Base-by-base conservation (phyloP, 2,329 filamentous ascomycete genomes). In the Akanthomyces muscarius region DNA sequence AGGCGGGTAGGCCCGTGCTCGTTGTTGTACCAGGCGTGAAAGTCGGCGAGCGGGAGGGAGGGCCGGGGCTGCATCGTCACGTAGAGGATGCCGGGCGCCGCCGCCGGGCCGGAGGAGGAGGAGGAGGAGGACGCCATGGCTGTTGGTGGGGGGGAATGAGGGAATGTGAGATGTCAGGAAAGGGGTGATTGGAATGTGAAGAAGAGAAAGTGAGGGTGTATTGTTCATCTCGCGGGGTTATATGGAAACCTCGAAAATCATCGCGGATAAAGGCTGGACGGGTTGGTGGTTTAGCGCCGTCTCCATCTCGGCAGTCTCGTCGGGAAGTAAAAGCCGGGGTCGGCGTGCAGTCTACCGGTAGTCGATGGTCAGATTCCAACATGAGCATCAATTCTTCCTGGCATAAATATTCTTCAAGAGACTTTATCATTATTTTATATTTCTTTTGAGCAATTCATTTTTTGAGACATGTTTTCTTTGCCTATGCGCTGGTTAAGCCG, bases 1-100 rank as follows among this genome's bases (percentile, higher is more conserved):
- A 96, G 83, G 54, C 92, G 89, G 18, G 87, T 85, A 21, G 92
- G 92, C 61, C 92, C 92, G 77, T 96, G 92, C 78, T 96, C 92
- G 75, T 92, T 95, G 79, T 96, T 93, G 80, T 96, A 96, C 90
- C 91, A 94, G 73, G 96, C 91, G 75, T 96, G 89, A 77, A 96
- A 96, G 70, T 90, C 86, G 66, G 85, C 80, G 54, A 83, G 76
- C 62, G 87, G 80, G 69, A 92, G 81, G 68, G 82, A 83, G 63
- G 84, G 80, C 73, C 84, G 82, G 69, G 91, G 91, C 76, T 93
- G 87, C 89, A 96, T 96, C 18, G 90, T 92, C 68, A 96, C 92
- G 74, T 89, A 92, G 71, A 96, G 86, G 70, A 92, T 86, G 64
- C 91, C 91, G 11, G 84, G 84, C 6, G 57, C n/a, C 36, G 52